phyloP scores from a whole-genome alignment of 345 rosid genomes.

The Trapa incisa region DNA sequence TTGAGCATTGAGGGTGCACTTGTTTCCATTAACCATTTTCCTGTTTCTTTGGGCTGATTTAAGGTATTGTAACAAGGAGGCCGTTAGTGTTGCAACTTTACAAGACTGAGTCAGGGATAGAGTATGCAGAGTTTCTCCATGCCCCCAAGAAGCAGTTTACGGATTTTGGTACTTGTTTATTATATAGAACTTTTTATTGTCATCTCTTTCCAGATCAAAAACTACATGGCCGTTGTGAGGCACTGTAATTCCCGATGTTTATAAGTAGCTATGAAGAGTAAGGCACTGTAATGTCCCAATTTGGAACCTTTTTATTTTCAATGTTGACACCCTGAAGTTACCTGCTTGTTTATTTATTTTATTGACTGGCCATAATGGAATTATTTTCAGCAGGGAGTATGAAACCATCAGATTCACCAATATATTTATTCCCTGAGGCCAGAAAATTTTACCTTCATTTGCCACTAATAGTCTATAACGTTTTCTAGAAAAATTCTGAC shows the following conservation, averaged over 20 bases:
- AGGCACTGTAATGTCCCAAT: not conserved
- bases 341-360: too few relatives aligned
- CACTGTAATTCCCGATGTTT: not conserved
- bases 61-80: constrained; percentile 94
- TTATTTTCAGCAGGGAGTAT: too few relatives aligned
- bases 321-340: not conserved
- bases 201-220: not conserved
- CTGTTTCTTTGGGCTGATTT: not conserved
- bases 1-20: not conserved
- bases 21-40: too few relatives aligned
- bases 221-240: not conserved
- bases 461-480: not conserved
- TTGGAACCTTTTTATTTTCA: not conserved
- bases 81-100: constrained; percentile 96
- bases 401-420: too few relatives aligned
- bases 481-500: not conserved
- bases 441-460: not conserved
- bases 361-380: too few relatives aligned
- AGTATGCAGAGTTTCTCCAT: constrained; percentile 96
- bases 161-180: constrained; percentile 57
- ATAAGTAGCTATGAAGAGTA: not conserved
- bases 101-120: constrained; percentile 59
- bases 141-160: constrained; percentile 60
- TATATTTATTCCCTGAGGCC: too few relatives aligned
- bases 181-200: not conserved